phyloP scores from a whole-genome alignment of 768 basidiomycete genomes.

The Galerina marginata region DNA sequence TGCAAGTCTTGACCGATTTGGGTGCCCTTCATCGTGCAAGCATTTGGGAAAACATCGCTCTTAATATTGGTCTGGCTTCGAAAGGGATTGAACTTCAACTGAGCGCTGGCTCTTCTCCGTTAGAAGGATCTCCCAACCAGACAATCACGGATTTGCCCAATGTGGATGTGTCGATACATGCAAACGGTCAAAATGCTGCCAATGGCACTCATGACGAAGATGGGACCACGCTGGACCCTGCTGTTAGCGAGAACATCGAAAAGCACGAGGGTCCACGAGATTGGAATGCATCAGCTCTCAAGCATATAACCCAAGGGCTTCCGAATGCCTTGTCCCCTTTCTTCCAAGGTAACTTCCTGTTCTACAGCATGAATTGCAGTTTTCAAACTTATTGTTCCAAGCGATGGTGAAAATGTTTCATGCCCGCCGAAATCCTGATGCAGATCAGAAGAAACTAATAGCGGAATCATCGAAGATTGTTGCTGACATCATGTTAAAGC shows the following conservation, averaged over 20 bases:
- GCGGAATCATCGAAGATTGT: constrained; percentile 68
- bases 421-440: constrained; percentile 77
- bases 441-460: constrained; percentile 79
- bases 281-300: constrained; percentile 76
- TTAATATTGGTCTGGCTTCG: constrained; percentile 62
- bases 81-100: constrained; percentile 59
- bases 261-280: constrained; percentile 55
- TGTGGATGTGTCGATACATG: constrained; percentile 31
- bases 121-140: constrained; percentile 54
- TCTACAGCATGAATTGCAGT: neutral
- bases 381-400: constrained; percentile 30
- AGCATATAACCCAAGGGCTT: constrained; percentile 79
- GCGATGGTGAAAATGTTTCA: constrained; percentile 90
- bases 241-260: constrained; percentile 28
- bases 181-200: constrained; percentile 35
- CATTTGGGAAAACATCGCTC: constrained; percentile 85
- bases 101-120: constrained; percentile 48
- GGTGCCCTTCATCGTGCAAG: constrained; percentile 82
- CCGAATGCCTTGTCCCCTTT: constrained; percentile 80
- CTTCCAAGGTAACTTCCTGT: constrained; percentile 69
- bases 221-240: constrained; percentile 16
- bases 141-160: constrained; percentile 47
- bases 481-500: constrained; percentile 74
- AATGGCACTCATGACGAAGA: constrained; percentile 35
- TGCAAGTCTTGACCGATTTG: constrained; percentile 70